A percentile compares a stretch with the other conserved stretches of the same genome.
Conservation (phyloP, 345 rosid species). For the Melastoma malabathricum region DNA sequence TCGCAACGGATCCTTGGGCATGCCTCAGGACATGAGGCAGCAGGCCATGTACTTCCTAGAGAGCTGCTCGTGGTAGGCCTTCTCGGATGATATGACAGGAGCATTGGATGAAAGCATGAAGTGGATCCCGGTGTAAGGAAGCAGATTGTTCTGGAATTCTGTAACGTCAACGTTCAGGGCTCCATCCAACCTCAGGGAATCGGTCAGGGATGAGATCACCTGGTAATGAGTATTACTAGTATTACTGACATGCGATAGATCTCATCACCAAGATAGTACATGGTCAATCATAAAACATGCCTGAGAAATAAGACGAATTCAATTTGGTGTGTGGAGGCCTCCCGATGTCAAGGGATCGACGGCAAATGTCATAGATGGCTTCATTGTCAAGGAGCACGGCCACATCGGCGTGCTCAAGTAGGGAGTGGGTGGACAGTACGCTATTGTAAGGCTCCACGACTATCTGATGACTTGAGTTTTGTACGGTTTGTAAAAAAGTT, state of each 20-base stretch:
- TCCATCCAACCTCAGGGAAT: constrained; percentile 50
- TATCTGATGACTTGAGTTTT: constrained; percentile 48
- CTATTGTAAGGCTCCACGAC: constrained; percentile 50
- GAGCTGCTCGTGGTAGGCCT: constrained; percentile 45
- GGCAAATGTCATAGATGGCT: constrained; percentile 48
- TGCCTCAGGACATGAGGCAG: constrained; percentile 48
- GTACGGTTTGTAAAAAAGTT: no score
- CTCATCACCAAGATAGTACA: no score
- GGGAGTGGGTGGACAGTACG: constrained; percentile 45
- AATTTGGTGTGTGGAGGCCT: constrained; percentile 50
- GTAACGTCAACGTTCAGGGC: constrained; percentile 53
- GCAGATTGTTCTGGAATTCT: constrained; percentile 53
- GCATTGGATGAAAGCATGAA: constrained; percentile 56
- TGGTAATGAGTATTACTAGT: no score
- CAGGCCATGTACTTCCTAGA: constrained; percentile 57
- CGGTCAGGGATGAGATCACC: constrained; percentile 53
- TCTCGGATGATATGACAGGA: constrained; percentile 44
- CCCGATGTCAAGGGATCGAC: constrained; percentile 51
- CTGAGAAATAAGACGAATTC: constrained; percentile 49
- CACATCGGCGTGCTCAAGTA: constrained; percentile 50
- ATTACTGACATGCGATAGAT: neutral
- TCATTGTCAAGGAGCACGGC: constrained; percentile 43
- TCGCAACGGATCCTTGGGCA: constrained; percentile 49
- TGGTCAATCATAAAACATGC: constrained; percentile 6
- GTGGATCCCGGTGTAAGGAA: constrained; percentile 51